Conservation (phyloP, 345 rosid genomes). For the Aquilaria malaccensis region DNA sequence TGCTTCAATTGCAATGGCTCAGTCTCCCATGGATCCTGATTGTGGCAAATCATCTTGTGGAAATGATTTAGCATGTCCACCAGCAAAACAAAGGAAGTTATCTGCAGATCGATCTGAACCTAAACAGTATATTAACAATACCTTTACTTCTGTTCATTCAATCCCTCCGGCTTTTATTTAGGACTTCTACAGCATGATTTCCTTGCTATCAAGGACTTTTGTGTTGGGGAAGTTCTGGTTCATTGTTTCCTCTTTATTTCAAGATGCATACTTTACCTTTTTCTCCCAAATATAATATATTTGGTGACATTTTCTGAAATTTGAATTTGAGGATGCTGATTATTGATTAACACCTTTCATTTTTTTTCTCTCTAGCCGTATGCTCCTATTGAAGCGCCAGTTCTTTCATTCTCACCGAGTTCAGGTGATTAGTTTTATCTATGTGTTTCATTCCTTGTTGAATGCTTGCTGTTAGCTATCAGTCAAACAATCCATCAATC, state of each 20-base stretch:
- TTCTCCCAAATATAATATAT: no score
- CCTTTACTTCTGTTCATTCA: not conserved
- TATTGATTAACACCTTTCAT: constrained; percentile 1
- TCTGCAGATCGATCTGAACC: constrained; percentile 67
- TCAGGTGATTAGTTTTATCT: constrained; percentile 54
- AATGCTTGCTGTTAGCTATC: no score
- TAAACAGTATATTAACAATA: constrained; percentile 43
- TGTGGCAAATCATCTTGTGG: constrained; percentile 36
- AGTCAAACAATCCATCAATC: no score
- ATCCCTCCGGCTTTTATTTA: constrained; percentile 8
- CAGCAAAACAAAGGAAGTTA: constrained; percentile 58
- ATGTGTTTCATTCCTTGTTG: no score
- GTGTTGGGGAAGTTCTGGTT: not conserved
- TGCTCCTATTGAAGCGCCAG: constrained; percentile 66
- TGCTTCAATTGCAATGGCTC: constrained; percentile 50
- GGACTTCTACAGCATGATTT: constrained; percentile 12
- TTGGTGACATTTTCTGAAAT: no score
- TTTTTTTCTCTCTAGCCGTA: constrained; percentile 44
- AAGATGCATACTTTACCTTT: no score
- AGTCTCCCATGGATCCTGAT: constrained; percentile 49
- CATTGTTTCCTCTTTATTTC: no score
- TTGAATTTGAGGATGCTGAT: not conserved
- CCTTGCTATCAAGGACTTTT: not conserved
- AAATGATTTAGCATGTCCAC: constrained; percentile 44
- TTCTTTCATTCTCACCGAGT: constrained; percentile 95